Evolutionary conservation across 805 yeast genomes (phyloP).

Genomic region (Zygosaccharomyces siamensis): DNA sequence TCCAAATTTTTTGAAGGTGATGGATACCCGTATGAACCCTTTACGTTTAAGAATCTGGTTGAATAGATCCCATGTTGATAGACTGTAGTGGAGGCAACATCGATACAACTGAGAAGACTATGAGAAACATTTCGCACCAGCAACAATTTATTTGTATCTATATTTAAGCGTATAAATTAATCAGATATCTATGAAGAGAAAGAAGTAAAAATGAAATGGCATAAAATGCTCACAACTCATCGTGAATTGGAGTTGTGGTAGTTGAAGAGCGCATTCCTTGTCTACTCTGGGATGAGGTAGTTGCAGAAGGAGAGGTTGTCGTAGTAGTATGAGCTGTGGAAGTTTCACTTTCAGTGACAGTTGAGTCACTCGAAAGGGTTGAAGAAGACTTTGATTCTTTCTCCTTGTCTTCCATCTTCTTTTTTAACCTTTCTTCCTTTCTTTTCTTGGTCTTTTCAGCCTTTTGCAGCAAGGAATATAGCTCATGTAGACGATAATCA

Average conservation of each 20-base stretch:
- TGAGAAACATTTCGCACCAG: not conserved
- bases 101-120: not conserved
- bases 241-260: slow-evolving; percentile 12
- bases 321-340: not conserved
- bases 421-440: slow-evolving; percentile 22
- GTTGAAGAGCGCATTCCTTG: not conserved
- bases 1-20: slow-evolving; percentile 97
- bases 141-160: slow-evolving; percentile 1
- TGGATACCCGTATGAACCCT: slow-evolving; percentile 88
- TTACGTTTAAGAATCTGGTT: slow-evolving; percentile 47
- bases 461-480: slow-evolving; percentile 25
- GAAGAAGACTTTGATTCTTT: slow-evolving; percentile 1
- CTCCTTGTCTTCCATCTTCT: slow-evolving; percentile 11
- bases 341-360: not conserved
- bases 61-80: slow-evolving; percentile 1
- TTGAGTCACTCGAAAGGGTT: not conserved
- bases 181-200: not conserved
- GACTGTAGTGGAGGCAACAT: too few species aligned
- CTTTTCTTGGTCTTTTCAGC: slow-evolving; percentile 26
- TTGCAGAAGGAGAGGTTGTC: not conserved
- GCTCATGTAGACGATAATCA: slow-evolving; percentile 32
- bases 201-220: slow-evolving; percentile 1
- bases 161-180: slow-evolving; percentile 3
- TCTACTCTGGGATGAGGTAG: not conserved
- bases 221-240: slow-evolving; percentile 17